phyloP scores from a whole-genome alignment of 2,329 filamentous ascomycete species.

The Aspergillus felis region DNA sequence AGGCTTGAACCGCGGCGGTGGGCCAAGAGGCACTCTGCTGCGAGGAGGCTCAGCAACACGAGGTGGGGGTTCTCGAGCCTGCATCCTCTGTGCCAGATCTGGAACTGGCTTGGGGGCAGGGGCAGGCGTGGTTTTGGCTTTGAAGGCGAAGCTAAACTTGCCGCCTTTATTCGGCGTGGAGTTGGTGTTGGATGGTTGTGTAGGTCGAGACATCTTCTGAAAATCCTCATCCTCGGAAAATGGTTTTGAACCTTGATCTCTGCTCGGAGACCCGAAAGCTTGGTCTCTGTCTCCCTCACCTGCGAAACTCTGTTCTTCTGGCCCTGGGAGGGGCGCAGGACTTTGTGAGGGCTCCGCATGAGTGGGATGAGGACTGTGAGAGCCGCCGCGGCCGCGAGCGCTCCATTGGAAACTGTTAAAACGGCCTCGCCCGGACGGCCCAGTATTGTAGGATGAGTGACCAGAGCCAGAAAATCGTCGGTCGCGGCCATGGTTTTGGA shows the following conservation, averaged over 20 bases:
- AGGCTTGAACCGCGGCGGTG: slow-evolving; percentile 37
- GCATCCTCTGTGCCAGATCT: slow-evolving; percentile 48
- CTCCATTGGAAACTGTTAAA: slow-evolving; percentile 72
- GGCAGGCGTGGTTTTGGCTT: slow-evolving; percentile 64
- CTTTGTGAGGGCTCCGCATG: slow-evolving; percentile 32
- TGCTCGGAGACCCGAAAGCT: slow-evolving; percentile 56
- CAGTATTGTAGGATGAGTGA: slow-evolving; percentile 45
- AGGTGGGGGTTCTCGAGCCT: slow-evolving; percentile 36
- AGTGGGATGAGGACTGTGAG: slow-evolving; percentile 38
- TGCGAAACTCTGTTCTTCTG: slow-evolving; percentile 32
- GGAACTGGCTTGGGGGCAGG: slow-evolving; percentile 50
- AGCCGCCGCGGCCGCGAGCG: slow-evolving; percentile 50
- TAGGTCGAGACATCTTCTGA: slow-evolving; percentile 54
- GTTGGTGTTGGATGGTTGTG: slow-evolving; percentile 52
- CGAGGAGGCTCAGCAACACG: slow-evolving; percentile 32
- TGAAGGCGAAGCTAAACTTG: slow-evolving; percentile 93
- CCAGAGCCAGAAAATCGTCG: slow-evolving; percentile 43
- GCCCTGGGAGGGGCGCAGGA: slow-evolving; percentile 24
- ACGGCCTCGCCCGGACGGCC: slow-evolving; percentile 50
- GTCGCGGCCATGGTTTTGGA: slow-evolving; percentile 46
- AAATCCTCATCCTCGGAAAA: slow-evolving; percentile 34
- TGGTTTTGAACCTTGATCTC: slow-evolving; percentile 55
- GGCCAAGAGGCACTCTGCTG: slow-evolving; percentile 36
- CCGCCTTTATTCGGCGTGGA: slow-evolving; percentile 53
- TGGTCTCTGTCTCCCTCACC: slow-evolving; percentile 55